Base-by-base conservation (phyloP, 208 protist genomes). In the Angomonas desouzai region DNA sequence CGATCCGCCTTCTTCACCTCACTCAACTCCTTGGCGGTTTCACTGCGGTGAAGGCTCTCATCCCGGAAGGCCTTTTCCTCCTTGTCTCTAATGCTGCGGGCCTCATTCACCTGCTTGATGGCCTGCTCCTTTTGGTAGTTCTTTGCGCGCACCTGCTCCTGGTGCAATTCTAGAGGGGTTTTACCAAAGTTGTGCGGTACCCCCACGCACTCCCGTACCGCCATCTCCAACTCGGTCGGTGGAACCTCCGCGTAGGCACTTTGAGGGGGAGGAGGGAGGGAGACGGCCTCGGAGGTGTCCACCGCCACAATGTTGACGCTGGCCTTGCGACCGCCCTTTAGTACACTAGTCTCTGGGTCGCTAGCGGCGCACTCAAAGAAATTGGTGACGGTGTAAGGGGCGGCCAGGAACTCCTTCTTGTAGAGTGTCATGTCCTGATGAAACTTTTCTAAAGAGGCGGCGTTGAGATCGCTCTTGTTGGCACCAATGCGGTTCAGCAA, bases 121-220 rank as follows among this genome's bases (percentile, higher is more conserved):
- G 81, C 55, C 51, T 80, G 62, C 56, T 94, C 83, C 58, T 79
- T 72, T 56, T 76, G 58, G 33, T 90, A 65, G 29, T 70, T 67
- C 38, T 72, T 70, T 45, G 73, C 70, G 16, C 87, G 87, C 51
- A 89, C 73, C 55, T 78, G 72, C 57, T 94, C 87, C 16, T 74
- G 76, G 67, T 87, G 81, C 20, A 84, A 18, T 71, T 97, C 78
- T 55, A 87, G 70, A 20, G 91, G 85, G 11, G 89, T 87, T 32
- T 88, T 81, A 40, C 93, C 95, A 66, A 97, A 94, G 66, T 97
- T 97, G 68, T 88, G 92, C 20, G 93, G 81, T 0, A 25, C 61
- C 4, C 95, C 95, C 32, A 97, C 76, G 27, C 88, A 60, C 47
- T 89, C 55, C 38, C 69, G 72, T n/a, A 87, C 64, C 18, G 71